These are phyloP conservation scores for Parietichytrium sp. DNA, from an alignment of 108 stramenopile species.

Conservation along the genomic window DNA sequence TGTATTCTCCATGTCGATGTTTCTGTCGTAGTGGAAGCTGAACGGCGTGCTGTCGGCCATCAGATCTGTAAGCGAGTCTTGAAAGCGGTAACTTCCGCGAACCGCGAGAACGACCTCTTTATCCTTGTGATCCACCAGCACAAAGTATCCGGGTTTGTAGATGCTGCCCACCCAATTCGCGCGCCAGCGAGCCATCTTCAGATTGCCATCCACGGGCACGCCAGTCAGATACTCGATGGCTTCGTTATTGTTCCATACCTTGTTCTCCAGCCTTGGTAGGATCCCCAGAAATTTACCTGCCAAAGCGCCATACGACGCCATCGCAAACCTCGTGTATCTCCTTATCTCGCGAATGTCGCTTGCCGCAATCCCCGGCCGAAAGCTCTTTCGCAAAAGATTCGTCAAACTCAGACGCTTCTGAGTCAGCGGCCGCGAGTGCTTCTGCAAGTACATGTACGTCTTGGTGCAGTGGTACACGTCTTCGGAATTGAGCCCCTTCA, in stretches of 20 bases:
- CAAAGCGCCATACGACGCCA: background rate
- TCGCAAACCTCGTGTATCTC: background rate
- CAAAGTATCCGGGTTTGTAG: background rate
- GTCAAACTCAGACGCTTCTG: background rate
- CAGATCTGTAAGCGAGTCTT: constrained; percentile 2
- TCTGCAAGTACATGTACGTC: background rate
- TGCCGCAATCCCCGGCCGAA: background rate
- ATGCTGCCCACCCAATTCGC: background rate
- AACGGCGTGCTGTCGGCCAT: constrained; percentile 1
- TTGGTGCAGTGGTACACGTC: background rate
- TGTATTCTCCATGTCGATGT: too few relatives aligned
- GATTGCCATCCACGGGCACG: too few relatives aligned
- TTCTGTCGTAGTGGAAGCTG: too few relatives aligned
- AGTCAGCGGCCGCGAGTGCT: background rate
- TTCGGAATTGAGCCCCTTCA: too few relatives aligned
- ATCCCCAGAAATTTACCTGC: background rate
- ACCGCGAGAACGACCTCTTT: background rate
- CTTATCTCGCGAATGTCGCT: too few relatives aligned
- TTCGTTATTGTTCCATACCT: background rate
- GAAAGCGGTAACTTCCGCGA: background rate
- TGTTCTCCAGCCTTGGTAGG: background rate
- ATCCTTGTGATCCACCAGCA: background rate
- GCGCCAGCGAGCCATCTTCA: background rate
- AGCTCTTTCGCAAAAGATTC: background rate
- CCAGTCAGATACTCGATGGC: constrained; percentile 1